Base-by-base conservation (phyloP, 1,284 basidiomycete genomes). In the Hypsizygus ulmarius region DNA sequence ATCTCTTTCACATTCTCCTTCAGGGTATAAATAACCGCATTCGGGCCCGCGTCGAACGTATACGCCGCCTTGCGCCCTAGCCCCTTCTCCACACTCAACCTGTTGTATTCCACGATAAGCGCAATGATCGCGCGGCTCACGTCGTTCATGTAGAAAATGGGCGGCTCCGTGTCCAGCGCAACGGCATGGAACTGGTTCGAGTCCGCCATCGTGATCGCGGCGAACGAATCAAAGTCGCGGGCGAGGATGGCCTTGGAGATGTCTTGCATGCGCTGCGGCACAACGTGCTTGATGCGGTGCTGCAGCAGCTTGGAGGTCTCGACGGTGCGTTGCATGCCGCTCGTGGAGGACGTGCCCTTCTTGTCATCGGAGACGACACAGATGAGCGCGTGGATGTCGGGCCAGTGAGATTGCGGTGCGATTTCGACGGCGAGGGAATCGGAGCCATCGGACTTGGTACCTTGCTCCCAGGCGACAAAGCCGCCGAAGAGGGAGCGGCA, bases 121-220 rank as follows among this genome's bases (percentile, higher is more conserved):
- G 84, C 76, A 60, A 97, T 90, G 70, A 97, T 90, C 21, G 89
- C 70, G 25, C 88, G 80, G 54, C 86, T 90, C 57, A 95, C 91
- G 68, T 99, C 96, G 75, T 98, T 99, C 82, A 99, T 87, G 77
- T 99, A 99, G 69, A 99, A 98, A 71, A 99, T 99, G 39, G 96
- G 97, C 1, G 96, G 97, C 39, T 87, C 80, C 0, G 96, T 99
- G 73, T 99, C 97, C 58, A 99, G 85, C 52, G 90, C 92, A 59
- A 97, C 93, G 18, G 96, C 95, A 67, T 99, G 96, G 82, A 99
- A 99, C 72, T 93, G 89, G 74, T 97, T 99, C 52, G 93, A 96
- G 69, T 99, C 96, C 51, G 82, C 84, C 93, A 98, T 99, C 27
- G 96, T 99, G 66, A 97, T 82, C 45, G 74, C 73, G 1, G 94